Conservation (phyloP, 192 early-diverging fungal genomes). For the Tieghemiomyces parasiticus region DNA sequence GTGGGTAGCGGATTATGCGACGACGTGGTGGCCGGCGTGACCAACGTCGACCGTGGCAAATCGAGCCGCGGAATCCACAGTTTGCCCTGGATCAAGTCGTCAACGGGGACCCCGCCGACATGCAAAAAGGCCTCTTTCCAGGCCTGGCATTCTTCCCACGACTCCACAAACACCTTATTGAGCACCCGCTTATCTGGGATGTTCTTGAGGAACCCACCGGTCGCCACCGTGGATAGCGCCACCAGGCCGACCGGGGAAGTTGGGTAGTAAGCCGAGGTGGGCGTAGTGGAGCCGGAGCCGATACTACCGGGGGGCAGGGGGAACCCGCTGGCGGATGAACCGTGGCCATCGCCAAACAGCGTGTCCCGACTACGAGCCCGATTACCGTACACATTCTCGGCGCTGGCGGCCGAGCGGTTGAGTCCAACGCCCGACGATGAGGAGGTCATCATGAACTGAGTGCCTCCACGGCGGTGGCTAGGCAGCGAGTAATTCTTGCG, state of each 20-base stretch:
- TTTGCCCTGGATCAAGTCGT: background rate
- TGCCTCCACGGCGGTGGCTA: background rate
- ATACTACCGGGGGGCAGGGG: background rate
- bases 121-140: constrained; percentile 9
- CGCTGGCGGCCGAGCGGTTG: no score
- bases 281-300: background rate
- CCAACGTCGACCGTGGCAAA: no score
- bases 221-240: background rate
- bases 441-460: background rate
- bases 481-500: background rate
- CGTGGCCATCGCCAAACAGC: no score
- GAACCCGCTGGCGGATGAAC: background rate
- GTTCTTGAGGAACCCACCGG: constrained; percentile 5
- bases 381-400: no score
- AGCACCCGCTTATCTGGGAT: constrained; percentile 6
- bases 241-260: background rate
- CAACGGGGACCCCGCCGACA: constrained; percentile 3
- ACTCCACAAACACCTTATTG: constrained; percentile 1
- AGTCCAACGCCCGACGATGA: no score
- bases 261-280: background rate
- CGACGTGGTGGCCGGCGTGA: no score
- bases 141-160: constrained; percentile 4
- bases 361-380: no score
- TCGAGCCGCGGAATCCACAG: background rate
- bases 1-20: no score